Evolutionary conservation across 2,329 filamentous ascomycete genomes (phyloP).

Genomic region (Sporothrix luriei): DNA sequence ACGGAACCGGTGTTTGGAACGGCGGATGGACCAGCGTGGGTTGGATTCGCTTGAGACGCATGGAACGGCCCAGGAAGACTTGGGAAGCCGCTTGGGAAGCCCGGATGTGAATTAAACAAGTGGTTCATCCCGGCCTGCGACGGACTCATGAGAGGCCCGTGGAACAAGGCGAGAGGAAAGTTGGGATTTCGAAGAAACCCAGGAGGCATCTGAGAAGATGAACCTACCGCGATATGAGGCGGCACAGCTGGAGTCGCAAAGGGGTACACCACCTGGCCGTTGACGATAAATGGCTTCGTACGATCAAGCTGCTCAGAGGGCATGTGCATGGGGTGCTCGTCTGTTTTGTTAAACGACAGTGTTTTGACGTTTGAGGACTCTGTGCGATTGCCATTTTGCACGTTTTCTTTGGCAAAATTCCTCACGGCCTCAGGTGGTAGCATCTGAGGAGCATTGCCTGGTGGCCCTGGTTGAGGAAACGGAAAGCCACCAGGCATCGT

Average conservation of each 20-base stretch:
- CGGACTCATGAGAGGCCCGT: conserved; percentile 38
- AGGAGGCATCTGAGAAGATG: conserved; percentile 32
- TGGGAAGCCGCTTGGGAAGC: conserved; percentile 25
- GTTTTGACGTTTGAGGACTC: conserved; percentile 33
- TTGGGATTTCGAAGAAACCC: conserved; percentile 34
- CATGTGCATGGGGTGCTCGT: conserved; percentile 44
- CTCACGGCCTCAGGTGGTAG: conserved; percentile 35
- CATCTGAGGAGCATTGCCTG: not conserved
- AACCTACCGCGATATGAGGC: conserved; percentile 15
- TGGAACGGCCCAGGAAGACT: conserved; percentile 20
- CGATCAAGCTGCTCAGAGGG: conserved; percentile 53
- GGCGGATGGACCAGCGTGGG: not conserved
- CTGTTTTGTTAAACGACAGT: conserved; percentile 38
- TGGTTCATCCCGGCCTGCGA: conserved; percentile 36
- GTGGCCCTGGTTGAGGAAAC: conserved; percentile 29
- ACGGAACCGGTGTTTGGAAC: not conserved
- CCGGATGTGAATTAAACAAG: conserved; percentile 32
- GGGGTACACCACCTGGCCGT: conserved; percentile 44
- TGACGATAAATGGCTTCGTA: conserved; percentile 49
- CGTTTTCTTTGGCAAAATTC: conserved; percentile 34
- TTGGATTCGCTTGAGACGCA: not conserved
- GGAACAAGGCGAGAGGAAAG: conserved; percentile 37
- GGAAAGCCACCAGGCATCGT: conserved; percentile 35
- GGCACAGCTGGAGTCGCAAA: conserved; percentile 35
- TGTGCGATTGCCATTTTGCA: conserved; percentile 37